These are phyloP conservation scores for Fomitopsis palustris DNA, from an alignment of 1,284 basidiomycete species.

Conservation along the genomic window DNA sequence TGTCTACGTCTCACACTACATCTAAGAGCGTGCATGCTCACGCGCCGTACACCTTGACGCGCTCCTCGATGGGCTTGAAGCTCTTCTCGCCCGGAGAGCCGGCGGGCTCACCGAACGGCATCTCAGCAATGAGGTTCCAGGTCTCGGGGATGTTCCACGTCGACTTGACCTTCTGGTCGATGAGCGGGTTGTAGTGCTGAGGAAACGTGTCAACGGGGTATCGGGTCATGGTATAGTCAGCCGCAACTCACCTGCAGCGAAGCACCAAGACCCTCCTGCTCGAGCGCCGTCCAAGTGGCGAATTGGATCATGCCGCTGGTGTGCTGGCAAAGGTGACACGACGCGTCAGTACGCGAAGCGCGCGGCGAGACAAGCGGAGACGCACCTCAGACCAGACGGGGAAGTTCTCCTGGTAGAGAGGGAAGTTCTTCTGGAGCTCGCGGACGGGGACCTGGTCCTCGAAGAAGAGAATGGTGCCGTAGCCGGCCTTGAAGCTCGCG, in stretches of 20 bases:
- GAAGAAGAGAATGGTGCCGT: slow-evolving; percentile 25
- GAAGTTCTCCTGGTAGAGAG: slow-evolving; percentile 23
- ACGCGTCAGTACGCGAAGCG: neutral
- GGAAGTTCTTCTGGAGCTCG: slow-evolving; percentile 18
- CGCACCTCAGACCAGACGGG: slow-evolving; percentile 22
- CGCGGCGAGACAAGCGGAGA: neutral
- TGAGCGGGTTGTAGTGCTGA: slow-evolving; percentile 27
- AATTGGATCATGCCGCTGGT: slow-evolving; percentile 19
- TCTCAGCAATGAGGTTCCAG: slow-evolving; percentile 21
- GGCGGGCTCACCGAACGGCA: slow-evolving; percentile 21
- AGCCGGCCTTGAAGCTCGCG: slow-evolving; percentile 19
- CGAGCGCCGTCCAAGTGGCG: slow-evolving; percentile 24
- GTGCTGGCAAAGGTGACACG: neutral
- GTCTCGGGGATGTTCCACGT: slow-evolving; percentile 21
- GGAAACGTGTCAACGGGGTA: neutral
- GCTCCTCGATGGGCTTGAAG: slow-evolving; percentile 21
- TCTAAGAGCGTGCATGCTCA: neutral
- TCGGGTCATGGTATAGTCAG: neutral
- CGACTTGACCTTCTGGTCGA: slow-evolving; percentile 17
- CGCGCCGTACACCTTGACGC: slow-evolving; percentile 22
- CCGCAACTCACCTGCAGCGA: slow-evolving; percentile 12
- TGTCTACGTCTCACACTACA: neutral
- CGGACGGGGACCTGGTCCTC: slow-evolving; percentile 20
- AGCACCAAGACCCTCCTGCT: slow-evolving; percentile 23
- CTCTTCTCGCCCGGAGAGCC: slow-evolving; percentile 18